Evolutionary conservation across 257 asterid species (phyloP).

Genomic region (Echites panduratus): DNA sequence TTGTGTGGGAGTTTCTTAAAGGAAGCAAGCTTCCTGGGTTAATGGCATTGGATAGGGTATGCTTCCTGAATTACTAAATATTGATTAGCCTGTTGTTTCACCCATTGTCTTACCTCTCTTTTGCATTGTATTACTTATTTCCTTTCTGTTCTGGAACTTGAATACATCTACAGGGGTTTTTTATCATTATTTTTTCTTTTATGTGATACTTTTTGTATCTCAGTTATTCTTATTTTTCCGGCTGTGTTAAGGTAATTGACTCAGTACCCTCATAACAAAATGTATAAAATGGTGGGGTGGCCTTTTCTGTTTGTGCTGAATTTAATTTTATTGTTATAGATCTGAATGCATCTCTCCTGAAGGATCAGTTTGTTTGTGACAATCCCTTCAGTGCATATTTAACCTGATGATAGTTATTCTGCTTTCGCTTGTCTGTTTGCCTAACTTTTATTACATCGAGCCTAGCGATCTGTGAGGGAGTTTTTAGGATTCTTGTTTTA

Average conservation of each 20-base stretch:
- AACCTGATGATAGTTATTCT: not conserved
- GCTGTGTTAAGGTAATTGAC: not conserved
- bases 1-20: slow-evolving; percentile 83
- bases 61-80: slow-evolving; percentile 16
- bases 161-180: not conserved
- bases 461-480: not conserved
- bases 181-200: not conserved
- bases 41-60: slow-evolving; percentile 83
- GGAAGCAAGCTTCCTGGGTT: slow-evolving; percentile 92
- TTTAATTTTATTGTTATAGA: not conserved
- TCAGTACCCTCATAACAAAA: not conserved
- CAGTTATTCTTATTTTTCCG: not conserved
- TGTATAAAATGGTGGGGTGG: not conserved
- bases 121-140: not conserved
- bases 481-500: not conserved
- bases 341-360: not conserved
- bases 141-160: too few species aligned
- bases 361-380: not conserved
- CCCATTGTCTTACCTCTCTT: not conserved
- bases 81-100: not conserved
- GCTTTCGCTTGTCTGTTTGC: too few species aligned
- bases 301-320: not conserved
- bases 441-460: too few species aligned
- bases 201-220: not conserved
- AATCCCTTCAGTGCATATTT: too few species aligned